Conservation (phyloP, 2,329 filamentous ascomycete genomes). For the Teratosphaeriaceae sp. region DNA sequence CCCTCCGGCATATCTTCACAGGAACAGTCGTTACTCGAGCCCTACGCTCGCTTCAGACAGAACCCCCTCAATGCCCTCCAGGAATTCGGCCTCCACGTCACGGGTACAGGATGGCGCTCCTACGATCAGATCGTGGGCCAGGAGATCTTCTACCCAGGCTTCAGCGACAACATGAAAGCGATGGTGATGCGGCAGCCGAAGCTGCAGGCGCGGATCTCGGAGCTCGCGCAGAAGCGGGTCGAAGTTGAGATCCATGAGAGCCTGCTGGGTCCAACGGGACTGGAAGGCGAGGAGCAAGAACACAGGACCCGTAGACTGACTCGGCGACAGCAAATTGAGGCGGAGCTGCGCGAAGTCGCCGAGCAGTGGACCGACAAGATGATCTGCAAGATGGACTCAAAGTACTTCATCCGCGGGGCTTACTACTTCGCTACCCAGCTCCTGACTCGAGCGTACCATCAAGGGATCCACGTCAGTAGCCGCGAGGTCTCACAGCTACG, state of each 20-base stretch:
- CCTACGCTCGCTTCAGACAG: constrained; percentile 80
- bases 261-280: constrained; percentile 47
- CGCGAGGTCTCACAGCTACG: constrained; percentile 82
- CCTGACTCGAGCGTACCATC: constrained; percentile 87
- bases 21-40: constrained; percentile 67
- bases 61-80: constrained; percentile 73
- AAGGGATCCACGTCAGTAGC: constrained; percentile 91
- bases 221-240: constrained; percentile 69
- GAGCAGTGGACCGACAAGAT: constrained; percentile 86
- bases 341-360: constrained; percentile 69
- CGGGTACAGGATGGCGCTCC: constrained; percentile 88
- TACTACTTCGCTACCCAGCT: constrained; percentile 88
- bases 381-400: constrained; percentile 99
- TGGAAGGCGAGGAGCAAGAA: constrained; percentile 45
- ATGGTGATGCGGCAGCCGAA: constrained; percentile 69
- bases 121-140: constrained; percentile 89
- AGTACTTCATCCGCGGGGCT: constrained; percentile 80
- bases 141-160: constrained; percentile 87
- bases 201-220: constrained; percentile 64
- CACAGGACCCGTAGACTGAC: constrained; percentile 46
- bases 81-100: constrained; percentile 88
- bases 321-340: constrained; percentile 52
- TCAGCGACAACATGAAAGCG: constrained; percentile 81
- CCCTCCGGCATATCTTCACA: constrained; percentile 32
- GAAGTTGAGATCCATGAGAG: constrained; percentile 72